Percentiles rank a stretch among this genome's conserved stretches.
These are phyloP conservation scores for Lichenothelia convexa DNA, from an alignment of 495 filamentous ascomycete genomes.

Conservation along the genomic window DNA sequence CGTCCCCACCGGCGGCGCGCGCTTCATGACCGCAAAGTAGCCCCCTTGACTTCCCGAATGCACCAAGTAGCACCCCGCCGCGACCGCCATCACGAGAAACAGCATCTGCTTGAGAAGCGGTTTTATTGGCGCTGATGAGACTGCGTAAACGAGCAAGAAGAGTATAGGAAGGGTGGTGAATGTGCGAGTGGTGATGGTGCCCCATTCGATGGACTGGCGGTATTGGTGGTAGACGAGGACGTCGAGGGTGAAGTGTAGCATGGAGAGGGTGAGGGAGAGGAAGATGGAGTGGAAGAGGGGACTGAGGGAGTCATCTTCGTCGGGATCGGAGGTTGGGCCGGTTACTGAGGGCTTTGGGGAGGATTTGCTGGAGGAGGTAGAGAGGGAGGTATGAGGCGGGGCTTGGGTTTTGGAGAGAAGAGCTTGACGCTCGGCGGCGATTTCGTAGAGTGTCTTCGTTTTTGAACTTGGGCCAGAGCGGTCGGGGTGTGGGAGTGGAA, in stretches of 20 bases:
- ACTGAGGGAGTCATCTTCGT: slow-evolving; percentile 13
- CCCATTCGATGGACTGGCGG: slow-evolving; percentile 44
- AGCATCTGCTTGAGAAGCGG: slow-evolving; percentile 34
- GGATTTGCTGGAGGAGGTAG: too few relatives aligned
- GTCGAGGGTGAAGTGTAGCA: slow-evolving; percentile 74
- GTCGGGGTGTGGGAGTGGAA: slow-evolving; percentile 42
- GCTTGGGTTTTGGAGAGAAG: slow-evolving; percentile 27
- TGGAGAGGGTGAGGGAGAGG: slow-evolving; percentile 58
- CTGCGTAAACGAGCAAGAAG: slow-evolving; percentile 37
- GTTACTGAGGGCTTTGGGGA: slow-evolving; percentile 14
- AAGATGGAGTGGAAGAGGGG: slow-evolving; percentile 38
- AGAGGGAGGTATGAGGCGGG: too few relatives aligned
- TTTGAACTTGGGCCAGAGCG: slow-evolving; percentile 32
- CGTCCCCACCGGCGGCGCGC: slow-evolving; percentile 69
- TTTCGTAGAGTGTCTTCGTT: slow-evolving; percentile 41
- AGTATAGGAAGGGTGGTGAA: slow-evolving; percentile 37
- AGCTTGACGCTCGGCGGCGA: slow-evolving; percentile 40
- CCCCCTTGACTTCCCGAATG: slow-evolving; percentile 57
- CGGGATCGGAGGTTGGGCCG: slow-evolving; percentile 17
- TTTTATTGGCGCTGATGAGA: slow-evolving; percentile 27
- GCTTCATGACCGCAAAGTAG: slow-evolving; percentile 85
- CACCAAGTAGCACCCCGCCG: slow-evolving; percentile 58
- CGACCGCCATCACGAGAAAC: slow-evolving; percentile 36
- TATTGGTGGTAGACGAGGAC: slow-evolving; percentile 89
- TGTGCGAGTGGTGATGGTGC: slow-evolving; percentile 33